Percentiles rank a stretch among this genome's conserved stretches.
Evolutionary conservation across 2,329 filamentous ascomycete species (phyloP).

Genomic region (Talaromyces sp.): DNA sequence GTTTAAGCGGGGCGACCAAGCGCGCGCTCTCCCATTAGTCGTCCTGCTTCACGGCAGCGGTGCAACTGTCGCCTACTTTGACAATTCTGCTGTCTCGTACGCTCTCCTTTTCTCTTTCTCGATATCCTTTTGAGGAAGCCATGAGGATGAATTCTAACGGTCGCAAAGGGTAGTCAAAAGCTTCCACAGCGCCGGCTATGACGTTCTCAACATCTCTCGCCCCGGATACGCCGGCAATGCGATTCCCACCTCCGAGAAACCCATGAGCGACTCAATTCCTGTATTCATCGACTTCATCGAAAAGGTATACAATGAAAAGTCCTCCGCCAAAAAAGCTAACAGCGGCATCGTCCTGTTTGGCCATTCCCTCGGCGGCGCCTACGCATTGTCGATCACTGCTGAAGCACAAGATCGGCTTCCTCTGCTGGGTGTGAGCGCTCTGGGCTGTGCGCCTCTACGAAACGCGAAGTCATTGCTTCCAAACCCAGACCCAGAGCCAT

Average conservation of each 20-base stretch:
- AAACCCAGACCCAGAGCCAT: conserved; percentile 11
- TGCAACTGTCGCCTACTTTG: conserved; percentile 21
- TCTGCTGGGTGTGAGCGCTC: conserved; percentile 14
- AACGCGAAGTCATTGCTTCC: not conserved
- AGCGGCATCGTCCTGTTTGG: conserved; percentile 19
- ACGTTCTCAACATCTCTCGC: conserved; percentile 22
- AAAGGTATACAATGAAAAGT: conserved; percentile 15
- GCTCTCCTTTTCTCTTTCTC: not conserved
- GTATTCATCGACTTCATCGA: conserved; percentile 20
- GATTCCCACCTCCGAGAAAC: conserved; percentile 16
- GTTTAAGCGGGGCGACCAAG: conserved; percentile 17
- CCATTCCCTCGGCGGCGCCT: conserved; percentile 19
- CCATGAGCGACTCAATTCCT: conserved; percentile 19
- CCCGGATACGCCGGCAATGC: conserved; percentile 20
- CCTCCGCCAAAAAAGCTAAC: conserved; percentile 13
- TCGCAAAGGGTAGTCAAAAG: conserved; percentile 9
- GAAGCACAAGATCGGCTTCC: conserved; percentile 20
- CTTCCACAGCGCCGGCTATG: conserved; percentile 19
- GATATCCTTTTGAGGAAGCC: not conserved
- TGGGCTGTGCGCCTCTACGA: conserved; percentile 12
- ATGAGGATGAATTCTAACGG: not conserved
- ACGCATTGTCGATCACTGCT: conserved; percentile 20
- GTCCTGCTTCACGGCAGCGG: conserved; percentile 20
- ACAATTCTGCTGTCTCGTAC: conserved; percentile 21
- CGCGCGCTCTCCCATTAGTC: conserved; percentile 12